Evolutionary conservation across 306 rosid genomes (phyloP).

Genomic region (Cercis canadensis): DNA sequence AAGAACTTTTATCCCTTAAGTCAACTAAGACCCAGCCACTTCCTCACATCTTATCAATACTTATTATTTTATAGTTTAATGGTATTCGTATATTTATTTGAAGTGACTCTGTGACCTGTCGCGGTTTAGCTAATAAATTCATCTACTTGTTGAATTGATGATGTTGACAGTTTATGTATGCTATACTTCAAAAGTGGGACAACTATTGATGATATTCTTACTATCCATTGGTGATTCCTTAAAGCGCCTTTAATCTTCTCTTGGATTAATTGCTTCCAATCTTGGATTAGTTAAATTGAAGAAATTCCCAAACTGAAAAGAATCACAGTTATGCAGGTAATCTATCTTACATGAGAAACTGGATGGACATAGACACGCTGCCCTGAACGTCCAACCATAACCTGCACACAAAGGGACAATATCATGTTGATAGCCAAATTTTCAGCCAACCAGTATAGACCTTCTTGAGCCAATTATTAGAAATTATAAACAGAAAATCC

Average conservation of each 20-base stretch:
- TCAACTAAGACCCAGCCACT: conserved; percentile 24
- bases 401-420: conserved; percentile 58
- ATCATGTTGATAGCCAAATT: conserved; percentile 15
- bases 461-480: conserved; percentile 15
- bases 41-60: conserved; percentile 23
- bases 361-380: conserved; percentile 84
- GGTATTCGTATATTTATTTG: no score
- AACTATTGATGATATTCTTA: background rate
- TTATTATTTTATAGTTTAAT: no score
- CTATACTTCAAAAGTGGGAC: background rate
- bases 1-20: conserved; percentile 11
- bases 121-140: no score
- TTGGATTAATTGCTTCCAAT: background rate
- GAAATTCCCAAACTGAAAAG: conserved; percentile 27
- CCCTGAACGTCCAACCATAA: conserved; percentile 78
- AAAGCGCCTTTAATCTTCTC: conserved; percentile 4
- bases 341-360: conserved; percentile 73
- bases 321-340: conserved; percentile 10
- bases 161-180: no score
- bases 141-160: no score
- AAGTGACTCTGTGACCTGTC: no score
- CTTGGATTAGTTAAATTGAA: conserved; percentile 26
- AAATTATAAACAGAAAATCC: conserved; percentile 19
- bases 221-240: conserved; percentile 27
- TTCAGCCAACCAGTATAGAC: conserved; percentile 23